Conservation (phyloP, 257 asterid species). For the Nicotiana attenuata region DNA sequence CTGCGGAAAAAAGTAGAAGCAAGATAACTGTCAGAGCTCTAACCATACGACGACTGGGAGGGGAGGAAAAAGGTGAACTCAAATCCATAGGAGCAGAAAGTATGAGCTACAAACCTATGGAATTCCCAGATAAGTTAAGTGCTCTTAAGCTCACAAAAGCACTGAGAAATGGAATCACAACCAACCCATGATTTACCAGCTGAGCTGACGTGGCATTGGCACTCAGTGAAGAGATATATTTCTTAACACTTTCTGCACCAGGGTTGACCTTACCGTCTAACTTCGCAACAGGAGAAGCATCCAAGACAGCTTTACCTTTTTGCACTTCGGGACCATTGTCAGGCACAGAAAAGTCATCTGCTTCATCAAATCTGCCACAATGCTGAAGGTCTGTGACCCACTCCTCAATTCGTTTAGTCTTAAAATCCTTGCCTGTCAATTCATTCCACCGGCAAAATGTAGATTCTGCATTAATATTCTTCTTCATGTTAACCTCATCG, state of each 20-base stretch:
- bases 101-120: constrained; percentile 56
- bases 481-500: constrained; percentile 40
- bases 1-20: constrained; percentile 30
- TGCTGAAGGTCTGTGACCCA: constrained; percentile 85
- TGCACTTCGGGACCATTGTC: constrained; percentile 28
- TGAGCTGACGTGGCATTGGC: constrained; percentile 74
- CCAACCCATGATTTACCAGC: constrained; percentile 82
- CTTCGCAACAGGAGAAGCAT: constrained; percentile 32
- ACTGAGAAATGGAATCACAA: constrained; percentile 78
- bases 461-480: constrained; percentile 31
- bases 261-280: constrained; percentile 54
- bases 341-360: constrained; percentile 29
- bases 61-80: not conserved
- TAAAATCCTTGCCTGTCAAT: constrained; percentile 58
- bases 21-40: constrained; percentile 8
- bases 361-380: constrained; percentile 51
- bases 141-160: constrained; percentile 75
- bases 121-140: constrained; percentile 85
- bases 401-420: constrained; percentile 66
- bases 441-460: constrained; percentile 40
- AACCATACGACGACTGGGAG: not conserved
- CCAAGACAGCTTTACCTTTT: constrained; percentile 22
- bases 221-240: constrained; percentile 74
- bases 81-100: constrained; percentile 2
- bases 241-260: constrained; percentile 72